Conservation (phyloP, 2,329 filamentous ascomycete species). For the Epichloe aotearoae region DNA sequence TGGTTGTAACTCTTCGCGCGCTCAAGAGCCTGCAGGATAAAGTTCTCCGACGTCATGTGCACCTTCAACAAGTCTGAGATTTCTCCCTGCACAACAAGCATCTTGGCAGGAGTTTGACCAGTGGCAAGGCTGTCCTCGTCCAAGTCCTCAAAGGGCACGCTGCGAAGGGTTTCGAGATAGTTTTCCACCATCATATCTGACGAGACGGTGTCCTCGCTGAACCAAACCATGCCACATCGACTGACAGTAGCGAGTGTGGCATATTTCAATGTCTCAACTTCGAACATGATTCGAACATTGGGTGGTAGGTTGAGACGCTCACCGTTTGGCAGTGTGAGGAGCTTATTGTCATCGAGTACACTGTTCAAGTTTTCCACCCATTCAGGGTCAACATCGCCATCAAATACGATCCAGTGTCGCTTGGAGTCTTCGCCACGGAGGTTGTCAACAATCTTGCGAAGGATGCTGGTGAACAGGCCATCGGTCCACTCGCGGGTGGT, state of each 20-base stretch:
- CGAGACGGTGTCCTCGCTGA: constrained; percentile 94
- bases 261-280: constrained; percentile 95
- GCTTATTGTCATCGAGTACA: constrained; percentile 97
- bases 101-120: constrained; percentile 64
- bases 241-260: constrained; percentile 96
- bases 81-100: constrained; percentile 63
- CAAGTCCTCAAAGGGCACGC: constrained; percentile 80
- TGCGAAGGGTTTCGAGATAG: constrained; percentile 74
- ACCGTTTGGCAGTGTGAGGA: constrained; percentile 92
- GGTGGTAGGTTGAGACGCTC: constrained; percentile 88
- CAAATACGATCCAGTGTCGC: constrained; percentile 98
- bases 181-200: constrained; percentile 85
- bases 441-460: constrained; percentile 98
- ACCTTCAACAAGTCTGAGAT: constrained; percentile 68
- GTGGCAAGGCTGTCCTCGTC: constrained; percentile 79
- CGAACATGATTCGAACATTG: constrained; percentile 99
- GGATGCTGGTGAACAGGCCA: constrained; percentile 91
- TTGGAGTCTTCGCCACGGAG: constrained; percentile 93
- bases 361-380: constrained; percentile 99
- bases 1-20: constrained; percentile 73
- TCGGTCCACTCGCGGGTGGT: constrained; percentile 99
- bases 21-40: constrained; percentile 64
- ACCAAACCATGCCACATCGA: constrained; percentile 99
- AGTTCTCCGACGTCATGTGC: constrained; percentile 64
- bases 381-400: constrained; percentile 96